phyloP scores from a whole-genome alignment of 768 basidiomycete species.

The Trametes sanguinea region DNA sequence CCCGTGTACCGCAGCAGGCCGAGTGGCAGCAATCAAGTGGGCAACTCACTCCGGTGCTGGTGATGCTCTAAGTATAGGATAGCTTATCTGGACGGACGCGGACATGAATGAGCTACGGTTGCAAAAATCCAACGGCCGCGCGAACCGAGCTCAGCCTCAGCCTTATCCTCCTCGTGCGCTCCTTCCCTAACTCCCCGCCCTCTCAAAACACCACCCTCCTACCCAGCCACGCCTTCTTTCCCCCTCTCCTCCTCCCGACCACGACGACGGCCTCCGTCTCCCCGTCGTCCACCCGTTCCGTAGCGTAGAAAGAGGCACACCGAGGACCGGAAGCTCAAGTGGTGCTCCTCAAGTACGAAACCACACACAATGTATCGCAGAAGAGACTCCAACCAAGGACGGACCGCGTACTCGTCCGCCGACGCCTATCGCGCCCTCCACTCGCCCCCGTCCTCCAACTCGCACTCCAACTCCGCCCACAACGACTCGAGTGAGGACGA shows the following conservation, averaged over 20 bases:
- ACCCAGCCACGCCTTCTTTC: not conserved
- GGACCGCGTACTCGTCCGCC: constrained; percentile 27
- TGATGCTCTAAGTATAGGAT: too few species aligned
- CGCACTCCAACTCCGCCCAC: constrained; percentile 22
- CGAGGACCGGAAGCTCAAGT: constrained; percentile 3
- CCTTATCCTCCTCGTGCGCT: constrained; percentile 16
- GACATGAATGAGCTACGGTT: not conserved
- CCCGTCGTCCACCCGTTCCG: not conserved
- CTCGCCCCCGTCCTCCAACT: constrained; percentile 21
- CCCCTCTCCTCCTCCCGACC: constrained; percentile 7
- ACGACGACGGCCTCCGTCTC: not conserved
- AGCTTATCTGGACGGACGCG: constrained; percentile 11
- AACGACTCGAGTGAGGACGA: constrained; percentile 29
- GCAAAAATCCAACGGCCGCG: constrained; percentile 1
- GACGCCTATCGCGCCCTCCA: constrained; percentile 32
- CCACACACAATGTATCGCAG: constrained; percentile 18
- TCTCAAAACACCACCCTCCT: constrained; percentile 11
- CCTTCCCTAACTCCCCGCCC: constrained; percentile 18
- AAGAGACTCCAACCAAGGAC: constrained; percentile 21
- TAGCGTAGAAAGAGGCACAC: not conserved
- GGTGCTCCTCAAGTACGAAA: not conserved
- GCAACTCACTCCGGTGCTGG: too few species aligned
- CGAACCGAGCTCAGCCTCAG: not conserved
- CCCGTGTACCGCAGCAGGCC: constrained; percentile 1
- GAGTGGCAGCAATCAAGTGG: too few species aligned